Percentiles rank a stretch among this genome's conserved stretches.
Evolutionary conservation across 768 basidiomycete genomes (phyloP).

Genomic region (Hericium rajendrae): DNA sequence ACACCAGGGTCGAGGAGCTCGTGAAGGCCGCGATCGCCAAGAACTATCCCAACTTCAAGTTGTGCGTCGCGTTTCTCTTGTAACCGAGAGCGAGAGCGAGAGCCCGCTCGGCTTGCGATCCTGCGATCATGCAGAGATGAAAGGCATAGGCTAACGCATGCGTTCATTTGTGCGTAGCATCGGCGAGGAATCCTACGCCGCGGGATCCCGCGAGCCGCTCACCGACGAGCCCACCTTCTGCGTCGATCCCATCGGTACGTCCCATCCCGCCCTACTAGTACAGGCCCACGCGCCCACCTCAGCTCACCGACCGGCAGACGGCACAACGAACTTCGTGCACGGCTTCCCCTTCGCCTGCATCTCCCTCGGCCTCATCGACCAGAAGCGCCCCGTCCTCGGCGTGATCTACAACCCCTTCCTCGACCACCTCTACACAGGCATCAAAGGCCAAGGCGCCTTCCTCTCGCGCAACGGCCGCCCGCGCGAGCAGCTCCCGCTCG

Average conservation of each 20-base stretch:
- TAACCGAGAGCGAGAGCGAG: not conserved
- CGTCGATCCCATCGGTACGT: slow-evolving; percentile 85
- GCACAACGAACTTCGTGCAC: slow-evolving; percentile 84
- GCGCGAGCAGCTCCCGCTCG: slow-evolving; percentile 56
- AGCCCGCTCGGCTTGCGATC: not conserved
- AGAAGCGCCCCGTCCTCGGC: slow-evolving; percentile 74
- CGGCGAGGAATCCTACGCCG: slow-evolving; percentile 87
- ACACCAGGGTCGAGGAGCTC: slow-evolving; percentile 82
- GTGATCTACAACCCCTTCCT: slow-evolving; percentile 93
- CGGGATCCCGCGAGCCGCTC: slow-evolving; percentile 56
- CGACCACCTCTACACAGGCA: slow-evolving; percentile 74
- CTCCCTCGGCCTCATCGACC: slow-evolving; percentile 83
- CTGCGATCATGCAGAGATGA: not conserved
- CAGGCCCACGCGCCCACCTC: not conserved
- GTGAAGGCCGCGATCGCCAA: slow-evolving; percentile 59
- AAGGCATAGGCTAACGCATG: not conserved
- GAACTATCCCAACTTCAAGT: slow-evolving; percentile 68
- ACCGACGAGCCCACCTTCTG: slow-evolving; percentile 92
- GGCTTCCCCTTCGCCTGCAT: slow-evolving; percentile 85
- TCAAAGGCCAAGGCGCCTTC: slow-evolving; percentile 73
- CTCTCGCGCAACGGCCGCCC: slow-evolving; percentile 26
- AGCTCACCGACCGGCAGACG: slow-evolving; percentile 36
- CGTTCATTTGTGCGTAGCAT: slow-evolving; percentile 42
- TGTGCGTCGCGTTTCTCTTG: slow-evolving; percentile 40
- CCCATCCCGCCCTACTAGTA: not conserved